These are phyloP conservation scores for Rhodotorula glutinis DNA, from an alignment of 1,284 basidiomycete species.

Conservation along the genomic window DNA sequence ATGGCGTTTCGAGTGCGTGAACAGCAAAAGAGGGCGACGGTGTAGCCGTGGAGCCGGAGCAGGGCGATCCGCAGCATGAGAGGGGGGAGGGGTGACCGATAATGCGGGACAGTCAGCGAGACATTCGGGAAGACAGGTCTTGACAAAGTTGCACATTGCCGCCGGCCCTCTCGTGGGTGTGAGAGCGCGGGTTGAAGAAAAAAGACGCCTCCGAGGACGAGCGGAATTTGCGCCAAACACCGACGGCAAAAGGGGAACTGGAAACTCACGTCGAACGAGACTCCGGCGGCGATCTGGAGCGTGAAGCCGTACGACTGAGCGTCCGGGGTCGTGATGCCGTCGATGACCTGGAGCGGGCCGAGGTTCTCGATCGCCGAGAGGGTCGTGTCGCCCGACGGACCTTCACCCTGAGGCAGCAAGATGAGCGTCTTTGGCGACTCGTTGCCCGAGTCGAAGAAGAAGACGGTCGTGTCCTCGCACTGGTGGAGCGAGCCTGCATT, in stretches of 20 bases:
- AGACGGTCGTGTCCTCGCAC: conserved; percentile 37
- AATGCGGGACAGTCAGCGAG: no score
- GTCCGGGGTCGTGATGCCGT: conserved; percentile 35
- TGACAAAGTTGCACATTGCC: no score
- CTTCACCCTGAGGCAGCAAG: conserved; percentile 24
- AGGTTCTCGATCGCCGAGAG: conserved; percentile 21
- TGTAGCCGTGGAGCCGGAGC: not conserved
- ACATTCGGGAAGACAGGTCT: no score
- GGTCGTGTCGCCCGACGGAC: conserved; percentile 24
- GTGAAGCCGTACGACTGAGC: conserved; percentile 20
- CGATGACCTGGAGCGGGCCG: conserved; percentile 30
- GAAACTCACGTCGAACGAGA: conserved; percentile 32
- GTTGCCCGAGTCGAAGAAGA: conserved; percentile 38
- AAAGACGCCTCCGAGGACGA: not conserved
- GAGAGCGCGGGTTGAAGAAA: not conserved
- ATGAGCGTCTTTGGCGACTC: conserved; percentile 32
- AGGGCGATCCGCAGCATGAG: not conserved
- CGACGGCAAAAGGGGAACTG: not conserved
- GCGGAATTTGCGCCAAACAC: no score
- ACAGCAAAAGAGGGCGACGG: not conserved
- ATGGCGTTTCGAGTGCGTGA: no score
- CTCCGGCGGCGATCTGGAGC: conserved; percentile 28
- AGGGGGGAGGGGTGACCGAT: no score
- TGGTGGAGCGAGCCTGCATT: conserved; percentile 25
- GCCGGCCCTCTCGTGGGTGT: no score